phyloP scores from a whole-genome alignment of 1,284 basidiomycete species.

The Ganoderma sp. region DNA sequence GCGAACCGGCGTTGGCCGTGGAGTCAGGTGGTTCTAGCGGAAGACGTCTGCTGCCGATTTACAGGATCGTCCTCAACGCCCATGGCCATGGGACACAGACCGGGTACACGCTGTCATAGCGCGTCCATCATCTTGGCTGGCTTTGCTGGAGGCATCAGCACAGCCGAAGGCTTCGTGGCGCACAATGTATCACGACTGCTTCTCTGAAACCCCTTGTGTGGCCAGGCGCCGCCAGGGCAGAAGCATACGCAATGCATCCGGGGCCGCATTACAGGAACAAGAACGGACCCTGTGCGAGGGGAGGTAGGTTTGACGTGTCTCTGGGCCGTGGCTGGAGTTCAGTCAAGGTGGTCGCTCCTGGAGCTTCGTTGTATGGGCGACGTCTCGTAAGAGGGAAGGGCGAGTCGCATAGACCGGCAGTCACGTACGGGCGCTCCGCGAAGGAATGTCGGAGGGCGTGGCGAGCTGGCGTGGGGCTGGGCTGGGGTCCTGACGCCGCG shows the following conservation, averaged over 20 bases:
- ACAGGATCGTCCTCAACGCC: neutral
- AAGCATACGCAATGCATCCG: neutral
- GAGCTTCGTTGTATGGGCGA: neutral
- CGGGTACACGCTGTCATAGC: neutral
- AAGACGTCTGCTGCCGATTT: neutral
- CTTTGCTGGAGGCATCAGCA: neutral
- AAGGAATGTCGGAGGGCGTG: neutral
- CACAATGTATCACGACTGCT: neutral
- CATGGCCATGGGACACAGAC: neutral
- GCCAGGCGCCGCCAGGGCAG: neutral
- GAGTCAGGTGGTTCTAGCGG: conserved; percentile 1
- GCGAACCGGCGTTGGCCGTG: neutral
- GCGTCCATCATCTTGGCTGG: neutral
- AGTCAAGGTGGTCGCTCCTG: neutral
- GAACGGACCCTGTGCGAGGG: neutral
- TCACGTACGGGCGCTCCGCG: conserved; percentile 4
- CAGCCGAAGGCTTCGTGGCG: neutral
- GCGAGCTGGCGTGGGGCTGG: neutral
- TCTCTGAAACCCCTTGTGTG: neutral
- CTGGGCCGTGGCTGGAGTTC: neutral
- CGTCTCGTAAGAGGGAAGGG: neutral
- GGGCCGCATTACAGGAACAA: neutral
- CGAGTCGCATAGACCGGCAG: neutral
- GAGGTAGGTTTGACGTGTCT: neutral
- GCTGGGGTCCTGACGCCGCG: conserved; percentile 2